A percentile compares a stretch with the other conserved stretches of the same genome.
phyloP scores from a whole-genome alignment of 2,329 filamentous ascomycete genomes.

The Sporothrix dimorphospora region DNA sequence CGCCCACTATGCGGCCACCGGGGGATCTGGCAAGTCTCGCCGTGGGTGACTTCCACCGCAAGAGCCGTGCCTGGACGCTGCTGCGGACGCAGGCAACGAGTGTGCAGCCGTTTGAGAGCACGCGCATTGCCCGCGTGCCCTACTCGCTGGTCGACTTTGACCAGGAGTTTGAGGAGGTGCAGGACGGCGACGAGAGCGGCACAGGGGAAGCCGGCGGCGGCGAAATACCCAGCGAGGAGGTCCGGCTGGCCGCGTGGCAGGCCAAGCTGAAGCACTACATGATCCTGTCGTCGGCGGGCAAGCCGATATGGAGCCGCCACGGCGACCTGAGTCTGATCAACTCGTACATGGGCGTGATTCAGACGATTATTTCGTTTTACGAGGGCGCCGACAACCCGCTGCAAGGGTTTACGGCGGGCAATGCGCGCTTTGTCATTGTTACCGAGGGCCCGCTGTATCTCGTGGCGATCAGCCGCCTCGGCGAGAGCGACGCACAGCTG shows the following conservation, averaged over 20 bases:
- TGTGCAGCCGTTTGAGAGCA: slow-evolving; percentile 63
- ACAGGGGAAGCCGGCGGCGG: slow-evolving; percentile 44
- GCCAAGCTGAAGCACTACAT: slow-evolving; percentile 96
- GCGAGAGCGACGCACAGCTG: slow-evolving; percentile 90
- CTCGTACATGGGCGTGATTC: slow-evolving; percentile 90
- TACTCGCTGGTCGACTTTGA: slow-evolving; percentile 68
- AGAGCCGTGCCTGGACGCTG: slow-evolving; percentile 70
- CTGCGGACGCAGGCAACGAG: slow-evolving; percentile 64
- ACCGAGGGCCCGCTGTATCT: slow-evolving; percentile 88
- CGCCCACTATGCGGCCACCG: slow-evolving; percentile 63
- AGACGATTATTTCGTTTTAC: slow-evolving; percentile 98
- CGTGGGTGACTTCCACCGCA: slow-evolving; percentile 67
- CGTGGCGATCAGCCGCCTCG: slow-evolving; percentile 86
- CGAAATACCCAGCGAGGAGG: slow-evolving; percentile 49
- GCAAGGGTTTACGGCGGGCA: slow-evolving; percentile 82
- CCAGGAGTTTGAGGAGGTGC: slow-evolving; percentile 77
- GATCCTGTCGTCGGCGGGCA: slow-evolving; percentile 92
- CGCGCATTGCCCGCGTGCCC: slow-evolving; percentile 48
- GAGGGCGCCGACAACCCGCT: slow-evolving; percentile 78
- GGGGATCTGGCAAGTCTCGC: slow-evolving; percentile 83
- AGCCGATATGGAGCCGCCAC: slow-evolving; percentile 95
- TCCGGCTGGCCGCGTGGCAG: slow-evolving; percentile 76
- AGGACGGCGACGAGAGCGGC: slow-evolving; percentile 47
- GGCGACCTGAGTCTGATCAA: slow-evolving; percentile 89
- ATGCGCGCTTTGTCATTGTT: slow-evolving; percentile 81